Evolutionary conservation across 1,139 yeast species (phyloP).

Genomic region (Taphrina deformans): DNA sequence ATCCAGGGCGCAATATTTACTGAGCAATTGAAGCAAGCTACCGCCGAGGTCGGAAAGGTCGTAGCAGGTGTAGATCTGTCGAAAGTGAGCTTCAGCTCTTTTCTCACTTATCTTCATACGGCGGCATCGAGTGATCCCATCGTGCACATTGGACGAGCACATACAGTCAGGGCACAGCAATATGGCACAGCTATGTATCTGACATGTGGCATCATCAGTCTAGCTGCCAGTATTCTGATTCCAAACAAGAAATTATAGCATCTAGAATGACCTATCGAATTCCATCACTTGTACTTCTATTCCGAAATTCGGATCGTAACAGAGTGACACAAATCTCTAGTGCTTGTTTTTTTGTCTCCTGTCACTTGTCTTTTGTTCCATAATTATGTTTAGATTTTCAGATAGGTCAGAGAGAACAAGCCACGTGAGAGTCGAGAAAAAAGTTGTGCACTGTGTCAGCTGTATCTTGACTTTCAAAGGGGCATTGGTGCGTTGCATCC

Average conservation of each 20-base stretch:
- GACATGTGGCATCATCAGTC: slow-evolving; percentile 2
- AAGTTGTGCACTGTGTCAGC: too few relatives aligned
- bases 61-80: not conserved
- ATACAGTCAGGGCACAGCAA: not conserved
- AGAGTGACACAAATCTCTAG: not conserved
- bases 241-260: not conserved
- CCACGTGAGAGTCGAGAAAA: too few relatives aligned
- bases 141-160: not conserved
- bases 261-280: not conserved
- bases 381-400: too few relatives aligned
- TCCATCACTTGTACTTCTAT: not conserved
- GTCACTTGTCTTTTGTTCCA: too few relatives aligned
- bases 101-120: not conserved
- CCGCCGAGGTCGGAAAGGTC: not conserved
- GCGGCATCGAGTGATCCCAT: not conserved
- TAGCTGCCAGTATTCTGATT: not conserved
- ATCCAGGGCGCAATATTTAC: not conserved
- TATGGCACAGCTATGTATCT: not conserved
- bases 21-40: not conserved
- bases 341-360: not conserved
- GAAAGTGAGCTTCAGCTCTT: not conserved
- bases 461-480: too few relatives aligned
- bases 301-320: not conserved
- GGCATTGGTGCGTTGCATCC: too few relatives aligned
- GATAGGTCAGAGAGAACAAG: too few relatives aligned